A percentile compares a stretch with the other conserved stretches of the same genome.
Conservation (phyloP, 1,284 basidiomycete genomes). For the Phellopilus nigrolimitatus region DNA sequence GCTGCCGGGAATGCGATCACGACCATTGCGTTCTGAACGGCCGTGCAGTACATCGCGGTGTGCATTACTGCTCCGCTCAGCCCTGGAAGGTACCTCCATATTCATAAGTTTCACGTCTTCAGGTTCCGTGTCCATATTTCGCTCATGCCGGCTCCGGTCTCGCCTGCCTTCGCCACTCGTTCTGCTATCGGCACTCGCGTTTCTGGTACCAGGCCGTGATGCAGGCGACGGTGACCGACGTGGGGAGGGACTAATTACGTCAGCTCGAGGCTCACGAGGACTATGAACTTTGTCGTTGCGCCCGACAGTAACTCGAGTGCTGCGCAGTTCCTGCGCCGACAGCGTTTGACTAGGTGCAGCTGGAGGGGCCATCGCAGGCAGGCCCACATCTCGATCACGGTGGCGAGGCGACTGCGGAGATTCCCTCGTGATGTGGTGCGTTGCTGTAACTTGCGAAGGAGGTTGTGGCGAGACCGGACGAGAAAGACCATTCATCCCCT, state of each 20-base stretch:
- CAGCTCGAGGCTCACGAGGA: constrained; percentile 37
- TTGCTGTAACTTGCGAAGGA: not conserved
- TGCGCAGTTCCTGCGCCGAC: constrained; percentile 76
- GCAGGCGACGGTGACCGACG: constrained; percentile 61
- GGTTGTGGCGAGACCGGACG: constrained; percentile 15
- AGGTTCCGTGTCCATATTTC: constrained; percentile 22
- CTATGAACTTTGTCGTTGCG: constrained; percentile 35
- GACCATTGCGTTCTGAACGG: constrained; percentile 18
- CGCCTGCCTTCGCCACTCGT: constrained; percentile 39
- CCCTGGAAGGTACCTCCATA: constrained; percentile 17
- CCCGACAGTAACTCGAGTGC: constrained; percentile 51
- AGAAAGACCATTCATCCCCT: constrained; percentile 9
- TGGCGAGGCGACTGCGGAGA: constrained; percentile 38
- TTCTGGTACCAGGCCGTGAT: constrained; percentile 63
- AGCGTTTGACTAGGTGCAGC: constrained; percentile 71
- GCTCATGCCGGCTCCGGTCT: constrained; percentile 35
- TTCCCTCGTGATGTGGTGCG: constrained; percentile 30
- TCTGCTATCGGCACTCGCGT: constrained; percentile 65
- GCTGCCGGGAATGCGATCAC: constrained; percentile 19
- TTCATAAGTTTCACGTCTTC: constrained; percentile 10
- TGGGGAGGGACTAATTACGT: constrained; percentile 45
- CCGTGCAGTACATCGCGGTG: constrained; percentile 16
- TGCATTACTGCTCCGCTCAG: constrained; percentile 16
- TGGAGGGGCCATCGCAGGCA: constrained; percentile 66
- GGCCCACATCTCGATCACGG: constrained; percentile 28